phyloP scores from a whole-genome alignment of 768 basidiomycete genomes.

The Rhodotorula toruloides region DNA sequence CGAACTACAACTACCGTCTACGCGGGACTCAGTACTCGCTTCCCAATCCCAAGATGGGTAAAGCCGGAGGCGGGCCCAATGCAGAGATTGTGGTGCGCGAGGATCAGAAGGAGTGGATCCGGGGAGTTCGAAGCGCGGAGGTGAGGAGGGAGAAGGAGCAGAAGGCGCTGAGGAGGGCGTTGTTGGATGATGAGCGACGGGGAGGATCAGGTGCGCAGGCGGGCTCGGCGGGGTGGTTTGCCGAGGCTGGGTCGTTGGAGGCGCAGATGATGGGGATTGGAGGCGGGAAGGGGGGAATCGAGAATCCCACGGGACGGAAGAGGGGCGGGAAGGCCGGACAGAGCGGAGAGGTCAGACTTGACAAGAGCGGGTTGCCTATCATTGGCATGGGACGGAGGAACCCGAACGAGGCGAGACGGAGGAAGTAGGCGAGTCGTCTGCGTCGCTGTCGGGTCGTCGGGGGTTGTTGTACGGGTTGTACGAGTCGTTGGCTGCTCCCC shows the following conservation, averaged over 20 bases:
- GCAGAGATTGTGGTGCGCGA: conserved; percentile 83
- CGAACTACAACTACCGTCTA: conserved; percentile 87
- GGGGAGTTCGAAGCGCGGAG: conserved; percentile 72
- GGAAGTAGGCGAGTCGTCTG: too few species aligned
- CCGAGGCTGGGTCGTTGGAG: conserved; percentile 33
- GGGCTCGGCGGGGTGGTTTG: conserved; percentile 15
- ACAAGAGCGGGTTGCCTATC: conserved; percentile 64
- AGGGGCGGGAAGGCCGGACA: conserved; percentile 36
- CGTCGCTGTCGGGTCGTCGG: too few species aligned
- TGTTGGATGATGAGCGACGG: conserved; percentile 48
- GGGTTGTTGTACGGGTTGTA: too few species aligned
- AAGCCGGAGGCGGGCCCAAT: conserved; percentile 57
- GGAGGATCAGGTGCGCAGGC: not conserved
- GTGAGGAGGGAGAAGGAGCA: conserved; percentile 72
- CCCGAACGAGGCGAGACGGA: conserved; percentile 69
- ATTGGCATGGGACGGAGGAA: conserved; percentile 85
- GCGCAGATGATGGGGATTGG: conserved; percentile 35
- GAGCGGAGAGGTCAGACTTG: conserved; percentile 32
- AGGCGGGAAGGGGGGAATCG: conserved; percentile 61
- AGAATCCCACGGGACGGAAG: conserved; percentile 52
- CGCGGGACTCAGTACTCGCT: conserved; percentile 91
- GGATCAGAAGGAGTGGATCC: conserved; percentile 81
- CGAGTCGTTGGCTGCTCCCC: too few species aligned
- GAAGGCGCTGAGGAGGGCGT: conserved; percentile 60
- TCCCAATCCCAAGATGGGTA: conserved; percentile 80